Base-by-base conservation (phyloP, 129 eudicot genomes). In the Tanacetum coccineum region DNA sequence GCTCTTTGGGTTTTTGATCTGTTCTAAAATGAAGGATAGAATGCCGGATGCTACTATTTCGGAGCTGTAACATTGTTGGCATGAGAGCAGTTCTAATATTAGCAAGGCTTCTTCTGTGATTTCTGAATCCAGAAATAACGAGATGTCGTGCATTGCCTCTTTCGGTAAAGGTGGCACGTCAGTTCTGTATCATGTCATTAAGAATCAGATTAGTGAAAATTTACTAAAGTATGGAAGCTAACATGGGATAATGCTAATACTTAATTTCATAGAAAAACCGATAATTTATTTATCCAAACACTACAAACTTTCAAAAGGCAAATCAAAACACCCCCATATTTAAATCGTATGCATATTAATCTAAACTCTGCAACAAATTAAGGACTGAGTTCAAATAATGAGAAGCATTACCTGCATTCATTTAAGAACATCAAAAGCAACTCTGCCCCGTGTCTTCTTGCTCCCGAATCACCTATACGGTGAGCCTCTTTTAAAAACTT, bases 401-500 rank as follows among this genome's bases (percentile, higher is more conserved):
- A 42, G 59, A 50, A 30, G 30, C 12, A 5, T 36, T 74, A 78
- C 82, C 82, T 78, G 70, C 65, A 66, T 78, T 78, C 70, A n/a
- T 73, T 72, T 65, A 78, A 72, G 64, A 78, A 78, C 42, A 78
- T 65, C 47, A 78, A 59, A 52, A 78, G 70, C 70, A 78, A 59
- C 78, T 72, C 82, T 7, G 68, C 74, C 20, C 78, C 82, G 18
- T 78, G 51, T 59, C 70, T 67, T 68, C 61, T 53, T 13, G 82
- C 82, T 72, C 63, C 77, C 11, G 65, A 58, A 61, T 78, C 82
- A 11, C 72, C 72, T 61, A 49, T 17, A 13, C 64, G 26, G 59
- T 67, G 60, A 72, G 82, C 82, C 18, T 78, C 74, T 64, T 78
- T 78, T 70, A 78, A 19, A 55, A 72, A 78, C 73, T 51, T 59